Conservation (phyloP, 1,139 yeast species). For the Kodamaea plutei region DNA sequence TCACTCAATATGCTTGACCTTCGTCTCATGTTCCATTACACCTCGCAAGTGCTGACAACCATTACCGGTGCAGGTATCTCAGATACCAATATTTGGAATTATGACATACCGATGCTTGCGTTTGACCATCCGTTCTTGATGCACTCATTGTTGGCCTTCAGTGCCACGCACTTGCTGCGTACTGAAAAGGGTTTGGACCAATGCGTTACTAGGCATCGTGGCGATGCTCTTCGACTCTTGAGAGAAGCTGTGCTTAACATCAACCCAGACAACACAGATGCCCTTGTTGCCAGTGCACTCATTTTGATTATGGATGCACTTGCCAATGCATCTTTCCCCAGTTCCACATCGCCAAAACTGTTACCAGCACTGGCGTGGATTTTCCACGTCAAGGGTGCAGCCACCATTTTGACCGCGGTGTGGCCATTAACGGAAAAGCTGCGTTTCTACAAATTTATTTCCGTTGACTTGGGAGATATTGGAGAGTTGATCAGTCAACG, state of each 20-base stretch:
- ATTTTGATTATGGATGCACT: slow-evolving; percentile 87
- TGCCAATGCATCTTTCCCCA: slow-evolving; percentile 85
- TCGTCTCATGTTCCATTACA: slow-evolving; percentile 80
- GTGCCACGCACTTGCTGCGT: slow-evolving; percentile 86
- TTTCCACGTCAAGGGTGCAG: slow-evolving; percentile 95
- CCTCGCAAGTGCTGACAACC: slow-evolving; percentile 78
- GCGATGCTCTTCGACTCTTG: slow-evolving; percentile 75
- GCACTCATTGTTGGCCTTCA: slow-evolving; percentile 86
- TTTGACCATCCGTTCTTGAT: slow-evolving; percentile 84
- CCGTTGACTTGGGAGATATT: slow-evolving; percentile 77
- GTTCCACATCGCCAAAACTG: slow-evolving; percentile 55
- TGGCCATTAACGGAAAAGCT: slow-evolving; percentile 87
- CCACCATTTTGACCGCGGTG: slow-evolving; percentile 88
- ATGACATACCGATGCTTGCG: slow-evolving; percentile 83
- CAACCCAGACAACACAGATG: slow-evolving; percentile 82
- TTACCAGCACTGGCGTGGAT: slow-evolving; percentile 95
- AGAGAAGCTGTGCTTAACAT: slow-evolving; percentile 85
- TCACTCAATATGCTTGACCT: slow-evolving; percentile 70
- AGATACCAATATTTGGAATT: slow-evolving; percentile 81
- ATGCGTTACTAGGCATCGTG: slow-evolving; percentile 81
- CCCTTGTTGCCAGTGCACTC: slow-evolving; percentile 86
- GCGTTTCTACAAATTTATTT: slow-evolving; percentile 66
- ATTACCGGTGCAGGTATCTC: slow-evolving; percentile 90
- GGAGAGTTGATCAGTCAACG: slow-evolving; percentile 70
- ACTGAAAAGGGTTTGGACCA: slow-evolving; percentile 74